Percentiles rank a stretch among this genome's conserved stretches.
These are phyloP conservation scores for Brettanomyces bruxellensis DNA, from an alignment of 805 yeast genomes.

Conservation along the genomic window DNA sequence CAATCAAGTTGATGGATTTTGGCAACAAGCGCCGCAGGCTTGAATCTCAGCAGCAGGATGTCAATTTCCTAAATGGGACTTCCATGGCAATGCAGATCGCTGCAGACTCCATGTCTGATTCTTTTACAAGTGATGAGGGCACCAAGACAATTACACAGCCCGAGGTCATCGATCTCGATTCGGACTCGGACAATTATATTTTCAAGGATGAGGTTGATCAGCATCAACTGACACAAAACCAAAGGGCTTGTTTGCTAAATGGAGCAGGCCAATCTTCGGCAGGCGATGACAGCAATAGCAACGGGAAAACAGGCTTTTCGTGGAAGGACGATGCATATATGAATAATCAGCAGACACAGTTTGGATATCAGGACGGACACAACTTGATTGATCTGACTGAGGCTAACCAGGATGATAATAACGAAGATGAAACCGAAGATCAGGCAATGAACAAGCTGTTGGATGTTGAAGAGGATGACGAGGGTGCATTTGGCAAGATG, in stretches of 20 bases:
- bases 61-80: too few species aligned
- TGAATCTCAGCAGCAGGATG: not conserved
- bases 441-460: not conserved
- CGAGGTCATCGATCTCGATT: conserved; percentile 30
- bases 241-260: too few species aligned
- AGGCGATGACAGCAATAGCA: not conserved
- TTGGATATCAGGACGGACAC: too few species aligned
- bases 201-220: conserved; percentile 13
- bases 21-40: conserved; percentile 1
- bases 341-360: too few species aligned
- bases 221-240: not conserved
- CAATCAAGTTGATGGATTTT: not conserved
- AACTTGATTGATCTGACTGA: not conserved
- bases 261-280: too few species aligned
- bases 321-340: too few species aligned
- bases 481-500: too few species aligned
- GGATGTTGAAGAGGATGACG: not conserved
- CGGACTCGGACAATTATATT: conserved; percentile 31
- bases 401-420: conserved; percentile 4
- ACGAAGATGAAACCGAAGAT: conserved; percentile 8
- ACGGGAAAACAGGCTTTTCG: not conserved
- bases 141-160: conserved; percentile 1
- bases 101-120: not conserved
- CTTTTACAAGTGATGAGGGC: not conserved
- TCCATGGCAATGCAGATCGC: too few species aligned